Evolutionary conservation across 2,329 filamentous ascomycete species (phyloP).

Genomic region (Aspergillus chevalieri): DNA sequence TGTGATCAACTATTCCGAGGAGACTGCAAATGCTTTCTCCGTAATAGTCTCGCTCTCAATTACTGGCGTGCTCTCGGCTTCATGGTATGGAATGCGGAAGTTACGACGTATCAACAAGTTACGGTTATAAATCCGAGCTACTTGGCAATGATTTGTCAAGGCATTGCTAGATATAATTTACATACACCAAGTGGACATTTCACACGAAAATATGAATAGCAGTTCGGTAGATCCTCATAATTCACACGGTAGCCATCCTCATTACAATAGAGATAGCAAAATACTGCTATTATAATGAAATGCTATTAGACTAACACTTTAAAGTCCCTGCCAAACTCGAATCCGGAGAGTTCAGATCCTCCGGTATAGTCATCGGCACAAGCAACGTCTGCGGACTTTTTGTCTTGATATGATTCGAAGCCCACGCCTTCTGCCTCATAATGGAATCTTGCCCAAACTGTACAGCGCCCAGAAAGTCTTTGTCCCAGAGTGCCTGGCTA

Average conservation of each 20-base stretch:
- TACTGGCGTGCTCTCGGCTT: conserved; percentile 16
- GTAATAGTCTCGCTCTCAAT: conserved; percentile 13
- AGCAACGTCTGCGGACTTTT: conserved; percentile 30
- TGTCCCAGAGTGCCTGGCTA: conserved; percentile 31
- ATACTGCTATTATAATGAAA: background rate
- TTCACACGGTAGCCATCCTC: too few species aligned
- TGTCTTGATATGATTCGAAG: conserved; percentile 27
- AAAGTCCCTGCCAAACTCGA: background rate
- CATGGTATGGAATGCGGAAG: conserved; percentile 20
- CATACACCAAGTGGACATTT: background rate
- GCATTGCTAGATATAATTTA: background rate
- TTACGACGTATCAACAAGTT: conserved; percentile 18
- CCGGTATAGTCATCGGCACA: conserved; percentile 19
- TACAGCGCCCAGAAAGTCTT: conserved; percentile 24
- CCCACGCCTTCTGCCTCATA: conserved; percentile 27
- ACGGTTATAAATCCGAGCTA: conserved; percentile 6
- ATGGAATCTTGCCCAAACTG: conserved; percentile 13
- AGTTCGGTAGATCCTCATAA: too few species aligned
- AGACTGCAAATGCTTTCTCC: conserved; percentile 24
- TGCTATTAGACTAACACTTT: background rate
- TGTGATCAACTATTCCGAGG: conserved; percentile 32
- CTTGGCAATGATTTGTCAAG: too few species aligned
- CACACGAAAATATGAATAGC: background rate
- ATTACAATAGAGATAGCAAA: too few species aligned
- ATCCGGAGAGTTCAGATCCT: conserved; percentile 1